Conservation (phyloP, 2,329 filamentous ascomycete genomes). For the Diaporthe sp. region DNA sequence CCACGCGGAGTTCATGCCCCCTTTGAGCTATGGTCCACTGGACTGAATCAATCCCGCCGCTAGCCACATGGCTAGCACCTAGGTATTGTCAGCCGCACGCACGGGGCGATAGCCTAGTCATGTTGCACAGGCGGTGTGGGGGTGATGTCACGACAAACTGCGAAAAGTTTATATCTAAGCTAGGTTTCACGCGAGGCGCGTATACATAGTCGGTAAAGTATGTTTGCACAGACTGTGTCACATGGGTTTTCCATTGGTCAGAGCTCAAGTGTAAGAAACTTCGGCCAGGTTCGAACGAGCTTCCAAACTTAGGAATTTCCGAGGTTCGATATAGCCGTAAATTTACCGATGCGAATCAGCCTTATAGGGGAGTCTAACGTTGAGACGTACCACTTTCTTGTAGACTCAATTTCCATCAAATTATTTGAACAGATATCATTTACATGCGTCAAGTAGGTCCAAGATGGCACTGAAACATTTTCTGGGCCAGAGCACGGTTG, state of each 20-base stretch:
- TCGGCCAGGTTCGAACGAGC: too few relatives aligned
- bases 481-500: too few relatives aligned
- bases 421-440: background rate
- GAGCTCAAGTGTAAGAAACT: background rate
- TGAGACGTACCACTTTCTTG: background rate
- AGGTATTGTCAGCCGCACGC: background rate
- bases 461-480: background rate
- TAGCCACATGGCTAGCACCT: background rate
- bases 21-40: conserved; percentile 41
- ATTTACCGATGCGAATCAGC: too few relatives aligned
- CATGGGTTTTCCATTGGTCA: background rate
- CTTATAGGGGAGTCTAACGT: background rate
- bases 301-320: background rate
- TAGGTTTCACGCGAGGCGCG: background rate
- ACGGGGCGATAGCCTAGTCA: background rate
- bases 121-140: background rate
- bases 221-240: background rate
- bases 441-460: background rate
- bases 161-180: background rate
- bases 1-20: conserved; percentile 41
- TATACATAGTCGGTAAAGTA: background rate
- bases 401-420: background rate
- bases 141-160: background rate
- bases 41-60: conserved; percentile 19
- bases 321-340: too few relatives aligned